Percentiles rank a stretch among this genome's conserved stretches.
These are phyloP conservation scores for Syzygium aromaticum DNA, from an alignment of 345 rosid genomes.

Conservation along the genomic window DNA sequence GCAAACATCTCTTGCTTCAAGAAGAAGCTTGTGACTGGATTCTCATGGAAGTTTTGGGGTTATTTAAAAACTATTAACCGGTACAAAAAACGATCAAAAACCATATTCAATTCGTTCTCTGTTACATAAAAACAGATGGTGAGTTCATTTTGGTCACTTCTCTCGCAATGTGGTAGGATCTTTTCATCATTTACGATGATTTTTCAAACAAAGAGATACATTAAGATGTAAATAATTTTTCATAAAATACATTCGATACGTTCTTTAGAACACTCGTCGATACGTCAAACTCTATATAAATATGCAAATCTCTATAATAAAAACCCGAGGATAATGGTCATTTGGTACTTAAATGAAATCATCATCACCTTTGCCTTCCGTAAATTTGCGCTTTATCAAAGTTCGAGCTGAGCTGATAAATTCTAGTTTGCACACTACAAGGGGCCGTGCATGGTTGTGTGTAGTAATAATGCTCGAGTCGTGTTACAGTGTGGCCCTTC, in stretches of 20 bases:
- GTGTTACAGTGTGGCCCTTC: conserved; percentile 22
- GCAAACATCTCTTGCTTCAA: conserved; percentile 57
- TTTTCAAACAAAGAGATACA: background rate
- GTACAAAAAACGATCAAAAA: background rate
- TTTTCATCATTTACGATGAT: background rate
- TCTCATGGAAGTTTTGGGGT: conserved; percentile 2
- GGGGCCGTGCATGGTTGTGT: conserved; percentile 4
- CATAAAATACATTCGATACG: background rate
- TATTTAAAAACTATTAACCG: background rate
- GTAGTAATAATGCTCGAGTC: conserved; percentile 13
- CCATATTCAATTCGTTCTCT: background rate
- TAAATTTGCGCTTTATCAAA: conserved; percentile 6
- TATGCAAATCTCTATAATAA: background rate
- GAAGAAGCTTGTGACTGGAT: conserved; percentile 17
- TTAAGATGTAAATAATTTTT: background rate
- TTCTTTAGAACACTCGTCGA: background rate
- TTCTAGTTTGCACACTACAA: conserved; percentile 1
- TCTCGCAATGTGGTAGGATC: background rate
- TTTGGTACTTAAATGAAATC: background rate
- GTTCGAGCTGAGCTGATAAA: conserved; percentile 20
- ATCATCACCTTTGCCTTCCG: background rate
- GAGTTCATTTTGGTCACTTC: background rate
- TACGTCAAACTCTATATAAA: background rate
- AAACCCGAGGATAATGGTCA: background rate
- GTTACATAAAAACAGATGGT: background rate